Evolutionary conservation across 331 rosid genomes (phyloP), one percentile per base, ranked within the genome.

Genomic region (Malus hybrid): DNA sequence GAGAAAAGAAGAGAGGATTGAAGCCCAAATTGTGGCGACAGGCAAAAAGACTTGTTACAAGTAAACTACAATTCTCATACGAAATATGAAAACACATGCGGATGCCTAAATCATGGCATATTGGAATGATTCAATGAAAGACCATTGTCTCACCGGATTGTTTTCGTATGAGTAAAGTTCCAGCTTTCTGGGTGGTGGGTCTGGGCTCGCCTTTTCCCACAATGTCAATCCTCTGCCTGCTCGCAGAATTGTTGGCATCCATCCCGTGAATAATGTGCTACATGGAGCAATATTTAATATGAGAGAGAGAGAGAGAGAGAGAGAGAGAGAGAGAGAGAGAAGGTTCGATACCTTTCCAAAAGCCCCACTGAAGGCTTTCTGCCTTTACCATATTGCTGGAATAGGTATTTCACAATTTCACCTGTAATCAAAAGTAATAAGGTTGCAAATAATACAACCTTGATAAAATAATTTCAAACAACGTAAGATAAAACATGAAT

Each of bases 171-270:
- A 93, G 91, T 85, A 93, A 81, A 91, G 96, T 84, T 89, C 91
- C 84, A 93, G 76, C 84, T 74, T 91, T 76, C 75, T 78, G 52
- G 91, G 88, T 64, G 94, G 93, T 76, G 88, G 77, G 50, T 88
- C 90, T 73, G 71, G 76, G n/a, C 63, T 81, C 14, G 91, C 88
- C 77, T 81, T 70, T 75, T 85, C 92, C 97, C 97, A 93, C 44
- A 88, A 81, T 39, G 93, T 80, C 98, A 93, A 86, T 83, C 98
- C 97, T 84, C 98, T 88, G n/a, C 98, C 98, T 16, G 96, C 96
- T 78, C 97, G 83, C 30, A 93, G 81, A 81, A 93, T 48, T 39
- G 96, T 91, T 11, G 98, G 98, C 87, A 93, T 73, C 98, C 98
- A 93, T 78, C 98, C 97, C 50, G 98, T 89, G 77, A 93, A 71